Conservation (phyloP, 371 early-diverging fungal genomes). For the Homolaphlyctis polyrhiza region DNA sequence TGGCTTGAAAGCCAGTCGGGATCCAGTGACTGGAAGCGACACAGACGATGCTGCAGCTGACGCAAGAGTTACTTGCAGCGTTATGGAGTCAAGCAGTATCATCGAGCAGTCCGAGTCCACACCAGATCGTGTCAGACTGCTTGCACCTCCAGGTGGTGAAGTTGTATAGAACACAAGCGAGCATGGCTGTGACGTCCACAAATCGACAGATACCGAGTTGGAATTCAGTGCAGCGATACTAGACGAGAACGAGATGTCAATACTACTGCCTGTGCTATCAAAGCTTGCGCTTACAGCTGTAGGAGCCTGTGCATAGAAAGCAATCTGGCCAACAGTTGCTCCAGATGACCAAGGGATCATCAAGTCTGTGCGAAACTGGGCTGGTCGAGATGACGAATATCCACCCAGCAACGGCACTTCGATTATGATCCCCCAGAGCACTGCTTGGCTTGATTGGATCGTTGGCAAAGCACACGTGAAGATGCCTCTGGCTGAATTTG, state of each 20-base stretch:
- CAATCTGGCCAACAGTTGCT: not conserved
- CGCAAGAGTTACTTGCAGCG: not conserved
- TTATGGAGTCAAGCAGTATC: not conserved
- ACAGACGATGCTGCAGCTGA: not conserved
- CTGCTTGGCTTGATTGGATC: not conserved
- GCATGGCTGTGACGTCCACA: not conserved
- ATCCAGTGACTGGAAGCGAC: not conserved
- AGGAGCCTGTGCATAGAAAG: not conserved
- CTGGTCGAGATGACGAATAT: not conserved
- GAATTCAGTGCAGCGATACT: not conserved
- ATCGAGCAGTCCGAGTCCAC: conserved; percentile 4
- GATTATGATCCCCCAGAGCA: not conserved
- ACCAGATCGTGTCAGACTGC: conserved; percentile 1
- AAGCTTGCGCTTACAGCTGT: not conserved
- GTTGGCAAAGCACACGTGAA: not conserved
- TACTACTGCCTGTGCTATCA: not conserved
- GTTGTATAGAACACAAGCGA: conserved; percentile 2
- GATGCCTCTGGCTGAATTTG: not conserved
- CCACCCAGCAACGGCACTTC: not conserved
- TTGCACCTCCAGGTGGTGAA: not conserved
- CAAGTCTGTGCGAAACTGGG: not conserved
- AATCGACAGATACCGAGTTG: not conserved
- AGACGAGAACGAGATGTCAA: not conserved
- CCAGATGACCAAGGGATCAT: not conserved
- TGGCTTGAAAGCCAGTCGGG: not conserved